A percentile compares a stretch with the other conserved stretches of the same genome.
These are phyloP conservation scores for Scutellaria minor DNA, from an alignment of 257 asterid genomes.

Conservation along the genomic window DNA sequence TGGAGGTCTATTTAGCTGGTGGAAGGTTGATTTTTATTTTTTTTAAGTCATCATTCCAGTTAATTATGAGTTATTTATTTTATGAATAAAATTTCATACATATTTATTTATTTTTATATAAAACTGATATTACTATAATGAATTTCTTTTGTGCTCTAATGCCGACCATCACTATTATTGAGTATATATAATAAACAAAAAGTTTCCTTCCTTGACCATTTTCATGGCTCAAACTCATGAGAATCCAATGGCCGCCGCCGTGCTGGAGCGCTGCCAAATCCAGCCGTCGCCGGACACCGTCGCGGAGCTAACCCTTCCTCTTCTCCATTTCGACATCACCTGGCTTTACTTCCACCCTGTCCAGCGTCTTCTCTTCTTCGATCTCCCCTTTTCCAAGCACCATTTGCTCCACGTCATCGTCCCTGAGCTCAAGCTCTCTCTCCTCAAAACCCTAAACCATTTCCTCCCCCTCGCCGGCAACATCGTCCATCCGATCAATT, in stretches of 20 bases:
- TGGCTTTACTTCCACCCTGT: constrained; percentile 53
- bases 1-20: neutral
- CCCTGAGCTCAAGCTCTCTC: constrained; percentile 46
- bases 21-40: too few relatives aligned
- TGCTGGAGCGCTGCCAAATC: constrained; percentile 45
- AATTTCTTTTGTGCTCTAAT: too few relatives aligned
- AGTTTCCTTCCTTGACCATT: neutral
- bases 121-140: too few relatives aligned
- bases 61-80: too few relatives aligned
- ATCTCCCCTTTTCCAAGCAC: constrained; percentile 40
- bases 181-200: neutral
- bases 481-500: constrained; percentile 34
- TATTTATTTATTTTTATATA: too few relatives aligned
- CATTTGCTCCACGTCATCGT: constrained; percentile 38
- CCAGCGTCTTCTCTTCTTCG: constrained; percentile 57
- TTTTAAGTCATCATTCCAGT: too few relatives aligned
- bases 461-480: constrained; percentile 61
- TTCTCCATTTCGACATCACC: constrained; percentile 55
- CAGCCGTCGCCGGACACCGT: constrained; percentile 53
- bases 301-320: constrained; percentile 45
- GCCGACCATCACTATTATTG: too few relatives aligned
- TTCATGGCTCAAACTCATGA: constrained; percentile 32
- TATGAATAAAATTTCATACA: too few relatives aligned
- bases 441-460: constrained; percentile 50
- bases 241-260: constrained; percentile 44